Evolutionary conservation across 306 rosid species (phyloP).

Genomic region (Cucumis melo): DNA sequence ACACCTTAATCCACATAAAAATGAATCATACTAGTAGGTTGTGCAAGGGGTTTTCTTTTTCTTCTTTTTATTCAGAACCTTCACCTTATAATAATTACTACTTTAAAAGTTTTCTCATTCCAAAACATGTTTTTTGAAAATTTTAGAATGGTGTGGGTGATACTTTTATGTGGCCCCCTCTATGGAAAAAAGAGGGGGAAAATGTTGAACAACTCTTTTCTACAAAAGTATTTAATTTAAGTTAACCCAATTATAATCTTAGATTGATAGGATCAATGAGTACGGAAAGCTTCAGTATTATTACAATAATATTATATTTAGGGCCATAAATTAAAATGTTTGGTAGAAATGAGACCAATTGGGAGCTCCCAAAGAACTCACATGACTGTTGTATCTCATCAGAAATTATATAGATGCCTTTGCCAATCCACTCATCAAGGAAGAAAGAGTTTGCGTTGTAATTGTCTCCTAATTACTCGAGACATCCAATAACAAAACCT

Average conservation of each 20-base stretch:
- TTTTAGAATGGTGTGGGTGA: background rate
- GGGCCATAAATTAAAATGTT: background rate
- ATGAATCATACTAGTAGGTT: background rate
- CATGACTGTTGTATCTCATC: background rate
- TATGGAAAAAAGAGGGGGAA: background rate
- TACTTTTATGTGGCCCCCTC: background rate
- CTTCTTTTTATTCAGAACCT: background rate
- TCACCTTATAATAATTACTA: background rate
- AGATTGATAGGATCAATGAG: background rate
- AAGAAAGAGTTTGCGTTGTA: background rate
- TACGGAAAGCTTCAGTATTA: background rate
- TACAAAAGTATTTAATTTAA: background rate
- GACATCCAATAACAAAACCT: background rate
- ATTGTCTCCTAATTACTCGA: background rate
- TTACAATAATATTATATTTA: background rate
- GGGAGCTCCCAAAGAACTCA: conserved; percentile 6
- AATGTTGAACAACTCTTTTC: background rate
- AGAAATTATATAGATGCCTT: background rate
- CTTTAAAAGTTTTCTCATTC: background rate
- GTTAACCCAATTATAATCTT: background rate
- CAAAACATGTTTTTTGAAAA: background rate
- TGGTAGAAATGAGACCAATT: conserved; percentile 4
- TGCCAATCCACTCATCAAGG: background rate
- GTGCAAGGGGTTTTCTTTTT: background rate
- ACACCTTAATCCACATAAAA: background rate